These are phyloP conservation scores for Magnusiomyces tetraspermus DNA, from an alignment of 1,139 yeast species.

Conservation along the genomic window DNA sequence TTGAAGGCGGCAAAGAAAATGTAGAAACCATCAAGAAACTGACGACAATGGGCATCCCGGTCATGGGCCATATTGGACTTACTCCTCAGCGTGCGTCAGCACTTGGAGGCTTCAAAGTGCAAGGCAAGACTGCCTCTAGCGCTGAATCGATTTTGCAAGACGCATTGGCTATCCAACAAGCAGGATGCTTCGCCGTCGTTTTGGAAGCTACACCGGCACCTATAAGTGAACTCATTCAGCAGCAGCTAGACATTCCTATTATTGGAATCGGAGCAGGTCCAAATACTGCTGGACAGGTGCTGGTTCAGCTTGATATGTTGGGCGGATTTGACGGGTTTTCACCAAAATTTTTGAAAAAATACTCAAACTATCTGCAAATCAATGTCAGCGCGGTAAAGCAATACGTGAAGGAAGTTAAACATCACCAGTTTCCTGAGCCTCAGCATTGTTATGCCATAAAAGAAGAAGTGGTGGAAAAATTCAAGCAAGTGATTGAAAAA, in stretches of 20 bases:
- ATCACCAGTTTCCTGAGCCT: slow-evolving; percentile 48
- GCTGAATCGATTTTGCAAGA: slow-evolving; percentile 58
- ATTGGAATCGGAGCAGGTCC: slow-evolving; percentile 97
- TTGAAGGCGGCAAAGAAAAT: slow-evolving; percentile 74
- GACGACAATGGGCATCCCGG: slow-evolving; percentile 68
- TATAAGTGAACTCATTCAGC: slow-evolving; percentile 59
- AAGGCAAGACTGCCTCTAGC: slow-evolving; percentile 51
- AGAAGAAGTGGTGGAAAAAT: slow-evolving; percentile 50
- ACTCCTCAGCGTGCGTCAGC: slow-evolving; percentile 81
- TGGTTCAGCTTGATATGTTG: slow-evolving; percentile 75
- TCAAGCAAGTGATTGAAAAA: slow-evolving; percentile 29
- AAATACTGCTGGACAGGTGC: slow-evolving; percentile 75
- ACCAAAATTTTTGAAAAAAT: slow-evolving; percentile 74
- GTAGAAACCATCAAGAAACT: slow-evolving; percentile 42
- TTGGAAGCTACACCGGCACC: slow-evolving; percentile 80
- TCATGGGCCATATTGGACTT: slow-evolving; percentile 85
- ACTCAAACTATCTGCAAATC: slow-evolving; percentile 42
- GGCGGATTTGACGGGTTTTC: slow-evolving; percentile 50
- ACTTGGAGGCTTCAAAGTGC: slow-evolving; percentile 80
- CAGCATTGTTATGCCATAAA: slow-evolving; percentile 68
- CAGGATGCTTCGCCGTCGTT: slow-evolving; percentile 71
- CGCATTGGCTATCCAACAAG: slow-evolving; percentile 58
- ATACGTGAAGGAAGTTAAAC: slow-evolving; percentile 53
- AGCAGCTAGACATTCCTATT: slow-evolving; percentile 57
- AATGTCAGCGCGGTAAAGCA: slow-evolving; percentile 45